These are phyloP conservation scores for Phytopythium oedochilum DNA, from an alignment of 352 stramenopile genomes.

Conservation along the genomic window DNA sequence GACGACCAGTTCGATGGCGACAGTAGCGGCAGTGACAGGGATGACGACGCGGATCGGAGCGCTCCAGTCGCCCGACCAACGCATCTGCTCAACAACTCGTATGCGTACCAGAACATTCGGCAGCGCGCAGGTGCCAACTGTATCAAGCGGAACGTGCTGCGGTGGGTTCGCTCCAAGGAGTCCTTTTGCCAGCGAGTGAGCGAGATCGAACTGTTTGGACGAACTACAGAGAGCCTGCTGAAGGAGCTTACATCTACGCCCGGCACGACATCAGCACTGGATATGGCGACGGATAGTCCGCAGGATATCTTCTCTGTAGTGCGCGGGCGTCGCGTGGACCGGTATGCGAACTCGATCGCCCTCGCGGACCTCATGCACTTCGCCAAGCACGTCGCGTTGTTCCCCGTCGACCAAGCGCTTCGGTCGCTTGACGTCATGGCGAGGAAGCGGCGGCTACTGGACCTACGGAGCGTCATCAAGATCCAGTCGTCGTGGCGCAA, in stretches of 20 bases:
- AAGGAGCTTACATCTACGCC: constrained; percentile 32
- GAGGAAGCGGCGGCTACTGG: constrained; percentile 39
- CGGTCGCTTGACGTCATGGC: constrained; percentile 52
- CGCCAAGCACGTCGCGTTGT: constrained; percentile 63
- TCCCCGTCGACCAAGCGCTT: constrained; percentile 59
- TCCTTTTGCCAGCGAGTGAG: constrained; percentile 52
- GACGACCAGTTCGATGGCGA: constrained; percentile 34
- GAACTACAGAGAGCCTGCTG: constrained; percentile 44
- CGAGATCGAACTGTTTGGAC: constrained; percentile 58
- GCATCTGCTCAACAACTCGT: constrained; percentile 22
- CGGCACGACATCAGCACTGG: constrained; percentile 7
- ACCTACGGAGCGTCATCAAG: constrained; percentile 47
- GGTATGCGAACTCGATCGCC: constrained; percentile 30
- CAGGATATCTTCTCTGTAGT: constrained; percentile 43
- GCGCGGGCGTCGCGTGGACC: constrained; percentile 15
- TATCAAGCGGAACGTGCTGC: constrained; percentile 57
- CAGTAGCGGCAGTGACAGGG: constrained; percentile 14
- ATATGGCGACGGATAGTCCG: constrained; percentile 2
- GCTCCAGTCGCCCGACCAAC: not conserved
- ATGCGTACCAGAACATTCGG: constrained; percentile 51
- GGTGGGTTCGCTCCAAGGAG: constrained; percentile 42
- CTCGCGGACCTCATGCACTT: constrained; percentile 62
- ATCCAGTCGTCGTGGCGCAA: constrained; percentile 59
- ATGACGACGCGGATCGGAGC: constrained; percentile 7
- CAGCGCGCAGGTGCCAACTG: constrained; percentile 49